Conservation (phyloP, 169 alveolate genomes). For the Plasmodium ovale region DNA sequence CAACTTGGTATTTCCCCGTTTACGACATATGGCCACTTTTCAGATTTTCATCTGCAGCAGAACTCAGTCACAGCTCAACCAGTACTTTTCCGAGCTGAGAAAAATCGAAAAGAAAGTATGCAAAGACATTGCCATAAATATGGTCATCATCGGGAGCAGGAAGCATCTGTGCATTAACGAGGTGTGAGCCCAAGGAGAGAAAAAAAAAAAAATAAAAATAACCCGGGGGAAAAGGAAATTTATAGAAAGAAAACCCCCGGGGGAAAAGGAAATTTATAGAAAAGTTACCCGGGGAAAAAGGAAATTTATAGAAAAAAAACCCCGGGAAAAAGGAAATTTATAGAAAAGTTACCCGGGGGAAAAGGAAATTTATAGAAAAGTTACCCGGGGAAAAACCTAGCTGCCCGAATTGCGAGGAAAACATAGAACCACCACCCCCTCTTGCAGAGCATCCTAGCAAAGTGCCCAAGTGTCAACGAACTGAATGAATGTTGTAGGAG, state of each 20-base stretch:
- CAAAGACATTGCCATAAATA: constrained; percentile 27
- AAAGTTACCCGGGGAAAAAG: too few relatives aligned
- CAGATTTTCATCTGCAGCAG: constrained; percentile 82
- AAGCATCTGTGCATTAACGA: constrained; percentile 59
- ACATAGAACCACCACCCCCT: too few relatives aligned
- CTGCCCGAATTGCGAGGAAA: too few relatives aligned
- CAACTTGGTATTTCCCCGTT: constrained; percentile 2
- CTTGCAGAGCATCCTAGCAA: constrained; percentile 13
- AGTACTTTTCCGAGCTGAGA: constrained; percentile 78
- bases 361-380: too few relatives aligned
- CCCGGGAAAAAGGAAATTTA: too few relatives aligned
- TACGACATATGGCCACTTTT: too few relatives aligned
- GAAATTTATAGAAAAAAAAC: too few relatives aligned
- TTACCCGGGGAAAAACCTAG: too few relatives aligned
- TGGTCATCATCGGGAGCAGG: constrained; percentile 49
- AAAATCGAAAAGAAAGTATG: constrained; percentile 36
- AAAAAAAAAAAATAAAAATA: background rate
- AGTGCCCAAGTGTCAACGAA: constrained; percentile 10
- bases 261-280: background rate
- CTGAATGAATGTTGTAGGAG: constrained; percentile 35
- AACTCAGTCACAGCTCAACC: constrained; percentile 82
- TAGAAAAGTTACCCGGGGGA: background rate
- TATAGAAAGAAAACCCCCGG: background rate
- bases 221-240: background rate
- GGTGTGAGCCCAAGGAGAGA: constrained; percentile 1